Evolutionary conservation across 1,139 yeast genomes (phyloP).

Genomic region (Geotrichum reessii): DNA sequence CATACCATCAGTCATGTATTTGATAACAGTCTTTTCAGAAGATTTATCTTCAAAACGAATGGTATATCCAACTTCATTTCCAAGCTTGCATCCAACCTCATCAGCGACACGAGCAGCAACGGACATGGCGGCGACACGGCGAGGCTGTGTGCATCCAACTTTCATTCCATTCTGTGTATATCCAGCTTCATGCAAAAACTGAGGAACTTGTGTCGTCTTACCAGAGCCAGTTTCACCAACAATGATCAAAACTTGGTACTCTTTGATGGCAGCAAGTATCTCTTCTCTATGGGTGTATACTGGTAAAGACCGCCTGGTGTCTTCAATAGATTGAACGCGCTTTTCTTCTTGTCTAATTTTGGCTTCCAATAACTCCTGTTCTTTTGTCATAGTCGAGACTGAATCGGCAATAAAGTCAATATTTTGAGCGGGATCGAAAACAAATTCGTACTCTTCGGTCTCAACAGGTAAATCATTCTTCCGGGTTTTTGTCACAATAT

Average conservation of each 20-base stretch:
- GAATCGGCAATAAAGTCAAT: conserved; percentile 55
- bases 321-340: conserved; percentile 41
- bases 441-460: conserved; percentile 63
- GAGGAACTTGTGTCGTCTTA: conserved; percentile 92
- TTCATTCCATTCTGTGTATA: conserved; percentile 47
- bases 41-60: conserved; percentile 80
- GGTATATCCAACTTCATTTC: conserved; percentile 80
- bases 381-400: conserved; percentile 29
- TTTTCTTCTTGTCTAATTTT: conserved; percentile 42
- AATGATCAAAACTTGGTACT: conserved; percentile 72
- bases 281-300: conserved; percentile 61
- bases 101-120: conserved; percentile 90
- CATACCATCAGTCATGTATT: conserved; percentile 95
- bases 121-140: conserved; percentile 92
- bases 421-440: conserved; percentile 72
- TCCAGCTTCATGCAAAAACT: conserved; percentile 78
- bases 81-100: conserved; percentile 67
- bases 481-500: conserved; percentile 10
- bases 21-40: conserved; percentile 57
- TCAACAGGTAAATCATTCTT: conserved; percentile 22
- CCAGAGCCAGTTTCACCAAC: conserved; percentile 99
- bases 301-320: conserved; percentile 63
- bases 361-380: conserved; percentile 31
- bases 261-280: conserved; percentile 55
- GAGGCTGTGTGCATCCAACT: conserved; percentile 92